Evolutionary conservation across 176 grass and related monocot genomes (phyloP).

Genomic region (Zea luxurians): DNA sequence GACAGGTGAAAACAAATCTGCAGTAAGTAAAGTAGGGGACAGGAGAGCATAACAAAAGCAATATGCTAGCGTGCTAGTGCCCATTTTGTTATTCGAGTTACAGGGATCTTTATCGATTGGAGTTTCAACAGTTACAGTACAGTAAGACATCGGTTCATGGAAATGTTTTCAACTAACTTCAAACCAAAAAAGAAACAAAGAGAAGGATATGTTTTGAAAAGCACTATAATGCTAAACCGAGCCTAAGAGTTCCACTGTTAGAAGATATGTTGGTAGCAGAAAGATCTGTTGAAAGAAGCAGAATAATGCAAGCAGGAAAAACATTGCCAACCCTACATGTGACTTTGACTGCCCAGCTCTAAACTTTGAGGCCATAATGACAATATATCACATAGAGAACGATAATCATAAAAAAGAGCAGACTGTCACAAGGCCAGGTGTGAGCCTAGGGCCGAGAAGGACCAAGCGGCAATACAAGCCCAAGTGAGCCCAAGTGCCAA

Average conservation of each 20-base stretch:
- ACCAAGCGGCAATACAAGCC: too few species aligned
- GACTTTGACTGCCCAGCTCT: conserved; percentile 1
- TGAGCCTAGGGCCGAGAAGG: too few species aligned
- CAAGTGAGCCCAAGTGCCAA: too few species aligned
- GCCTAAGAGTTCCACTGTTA: background rate
- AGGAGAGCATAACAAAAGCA: background rate
- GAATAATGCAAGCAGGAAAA: conserved; percentile 13
- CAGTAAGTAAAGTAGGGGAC: background rate
- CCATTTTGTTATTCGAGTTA: background rate
- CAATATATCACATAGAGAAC: conserved; percentile 16
- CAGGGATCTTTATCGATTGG: background rate
- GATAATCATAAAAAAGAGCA: background rate
- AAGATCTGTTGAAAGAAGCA: conserved; percentile 26
- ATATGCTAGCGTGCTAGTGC: background rate
- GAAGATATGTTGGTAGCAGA: conserved; percentile 7
- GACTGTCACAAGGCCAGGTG: too few species aligned
- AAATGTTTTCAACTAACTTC: background rate
- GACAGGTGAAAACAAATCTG: background rate
- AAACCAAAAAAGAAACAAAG: background rate
- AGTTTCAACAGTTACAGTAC: background rate
- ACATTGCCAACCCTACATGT: conserved; percentile 14
- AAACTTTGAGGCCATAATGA: conserved; percentile 22
- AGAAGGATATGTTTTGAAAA: background rate
- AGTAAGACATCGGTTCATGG: background rate
- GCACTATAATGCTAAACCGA: background rate